Base-by-base conservation (phyloP, 331 rosid genomes). In the Telfairia occidentalis region DNA sequence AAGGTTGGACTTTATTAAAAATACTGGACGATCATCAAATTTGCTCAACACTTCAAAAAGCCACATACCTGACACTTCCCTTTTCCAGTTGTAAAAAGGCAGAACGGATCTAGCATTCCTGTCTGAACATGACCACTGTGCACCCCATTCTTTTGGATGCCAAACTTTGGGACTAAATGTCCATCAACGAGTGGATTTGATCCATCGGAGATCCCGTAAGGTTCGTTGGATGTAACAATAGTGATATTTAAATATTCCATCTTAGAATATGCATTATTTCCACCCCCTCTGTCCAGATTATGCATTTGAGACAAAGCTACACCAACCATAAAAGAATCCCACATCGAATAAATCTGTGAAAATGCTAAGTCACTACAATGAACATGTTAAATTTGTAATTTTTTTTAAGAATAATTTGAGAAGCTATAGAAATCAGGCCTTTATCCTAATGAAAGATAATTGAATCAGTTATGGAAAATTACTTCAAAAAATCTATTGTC, bases 101-200 rank as follows among this genome's bases (percentile, higher is more conserved):
- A 91, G 69, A 92, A 85, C 50, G 91, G 90, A 88, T 95, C 99
- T 57, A 77, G 48, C 59, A 95, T 88, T 66, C 89, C 92, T 13
- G 58, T 78, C 79, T 90, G 96, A 76, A 95, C 89, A 79, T 90
- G 98, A 23, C 98, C 98, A 77, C 96, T 91, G 75, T 91, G 97
- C 23, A 94, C 92, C 24, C 92, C 92, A 59, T 86, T 87, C 81
- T 71, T 83, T 71, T 86, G 76, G 28, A 92, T 74, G 58, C 86
- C 85, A 81, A 95, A 92, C 45, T 81, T 95, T 1, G 90, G 91
- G 77, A 70, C 83, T 72, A 75, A 73, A 3, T 57, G 80, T 46
- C 90, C 90, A 63, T 88, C 84, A 50, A 95, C 85, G 53, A 86
- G 83, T 40, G 96, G 97, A 76, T 95, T 92, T 46, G 99, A 92